Evolutionary conservation across 2,329 filamentous ascomycete genomes (phyloP).

Genomic region (Fusarium nematophilum): DNA sequence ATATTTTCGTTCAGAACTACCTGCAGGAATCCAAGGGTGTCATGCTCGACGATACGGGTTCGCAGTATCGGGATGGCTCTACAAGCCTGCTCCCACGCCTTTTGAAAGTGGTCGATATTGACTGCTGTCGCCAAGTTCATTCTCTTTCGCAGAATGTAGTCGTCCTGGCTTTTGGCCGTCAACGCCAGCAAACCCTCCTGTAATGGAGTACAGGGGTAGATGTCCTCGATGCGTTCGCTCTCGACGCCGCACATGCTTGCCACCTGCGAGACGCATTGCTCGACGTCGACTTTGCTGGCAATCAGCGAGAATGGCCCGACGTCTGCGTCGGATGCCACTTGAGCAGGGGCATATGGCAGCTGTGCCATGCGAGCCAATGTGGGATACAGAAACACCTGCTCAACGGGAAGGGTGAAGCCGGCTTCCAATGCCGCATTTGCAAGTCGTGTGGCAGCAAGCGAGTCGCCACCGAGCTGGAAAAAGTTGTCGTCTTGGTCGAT

Average conservation of each 20-base stretch:
- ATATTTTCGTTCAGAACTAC: conserved; percentile 3
- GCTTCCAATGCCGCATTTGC: conserved; percentile 5
- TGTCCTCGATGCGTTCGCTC: conserved; percentile 3
- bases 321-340: background rate
- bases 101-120: background rate
- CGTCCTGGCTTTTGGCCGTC: conserved; percentile 8
- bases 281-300: background rate
- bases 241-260: conserved; percentile 5
- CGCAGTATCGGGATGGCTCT: conserved; percentile 4
- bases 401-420: conserved; percentile 3
- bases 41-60: conserved; percentile 11
- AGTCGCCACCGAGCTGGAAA: conserved; percentile 19
- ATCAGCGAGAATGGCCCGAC: conserved; percentile 10
- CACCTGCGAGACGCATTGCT: conserved; percentile 3
- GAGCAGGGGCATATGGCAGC: conserved; percentile 3
- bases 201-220: conserved; percentile 8
- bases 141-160: conserved; percentile 1
- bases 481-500: conserved; percentile 18
- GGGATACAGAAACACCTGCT: conserved; percentile 13
- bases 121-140: background rate
- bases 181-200: conserved; percentile 13
- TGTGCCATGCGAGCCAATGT: conserved; percentile 12
- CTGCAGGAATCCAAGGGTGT: conserved; percentile 3
- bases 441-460: conserved; percentile 9
- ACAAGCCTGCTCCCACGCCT: conserved; percentile 3